Percentiles rank a stretch among this genome's conserved stretches.
These are phyloP conservation scores for baker's yeast (Saccharomyces cerevisiae) DNA, from an alignment of 805 yeast species.

Conservation along the genomic window DNA sequence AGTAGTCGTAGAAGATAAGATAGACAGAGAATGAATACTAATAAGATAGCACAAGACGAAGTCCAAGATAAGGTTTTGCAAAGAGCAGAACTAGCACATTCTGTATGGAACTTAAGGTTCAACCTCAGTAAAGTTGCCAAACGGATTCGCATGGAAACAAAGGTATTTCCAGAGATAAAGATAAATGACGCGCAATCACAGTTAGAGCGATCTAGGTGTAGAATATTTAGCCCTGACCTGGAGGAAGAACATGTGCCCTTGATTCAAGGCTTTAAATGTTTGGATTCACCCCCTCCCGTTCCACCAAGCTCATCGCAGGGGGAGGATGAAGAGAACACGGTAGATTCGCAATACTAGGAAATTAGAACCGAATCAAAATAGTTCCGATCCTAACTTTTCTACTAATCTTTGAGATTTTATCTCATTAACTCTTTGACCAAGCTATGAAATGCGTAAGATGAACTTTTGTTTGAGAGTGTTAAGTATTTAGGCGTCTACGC, in stretches of 20 bases:
- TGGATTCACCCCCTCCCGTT: not conserved
- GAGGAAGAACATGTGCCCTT: not conserved
- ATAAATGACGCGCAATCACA: not conserved
- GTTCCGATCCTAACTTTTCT: not conserved
- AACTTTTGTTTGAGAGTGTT: too few relatives aligned
- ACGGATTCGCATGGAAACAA: not conserved
- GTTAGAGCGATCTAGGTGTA: not conserved
- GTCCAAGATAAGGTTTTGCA: constrained; percentile 21
- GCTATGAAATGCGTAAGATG: too few relatives aligned
- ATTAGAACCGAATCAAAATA: not conserved
- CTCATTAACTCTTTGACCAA: too few relatives aligned
- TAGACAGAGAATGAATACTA: not conserved
- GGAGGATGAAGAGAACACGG: not conserved
- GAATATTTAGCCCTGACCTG: not conserved
- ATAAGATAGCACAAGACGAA: not conserved
- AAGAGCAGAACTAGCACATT: constrained; percentile 31
- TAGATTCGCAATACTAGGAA: not conserved
- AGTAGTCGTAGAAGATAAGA: not conserved
- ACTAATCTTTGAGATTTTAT: too few relatives aligned
- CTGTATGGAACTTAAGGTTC: constrained; percentile 29
- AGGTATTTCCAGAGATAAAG: not conserved
- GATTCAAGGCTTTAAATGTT: not conserved
- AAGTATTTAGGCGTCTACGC: too few relatives aligned
- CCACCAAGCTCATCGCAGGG: not conserved
- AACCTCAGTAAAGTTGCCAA: constrained; percentile 22